Base-by-base conservation (phyloP, 2,329 filamentous ascomycete species). In the Bipolaris oryzae region DNA sequence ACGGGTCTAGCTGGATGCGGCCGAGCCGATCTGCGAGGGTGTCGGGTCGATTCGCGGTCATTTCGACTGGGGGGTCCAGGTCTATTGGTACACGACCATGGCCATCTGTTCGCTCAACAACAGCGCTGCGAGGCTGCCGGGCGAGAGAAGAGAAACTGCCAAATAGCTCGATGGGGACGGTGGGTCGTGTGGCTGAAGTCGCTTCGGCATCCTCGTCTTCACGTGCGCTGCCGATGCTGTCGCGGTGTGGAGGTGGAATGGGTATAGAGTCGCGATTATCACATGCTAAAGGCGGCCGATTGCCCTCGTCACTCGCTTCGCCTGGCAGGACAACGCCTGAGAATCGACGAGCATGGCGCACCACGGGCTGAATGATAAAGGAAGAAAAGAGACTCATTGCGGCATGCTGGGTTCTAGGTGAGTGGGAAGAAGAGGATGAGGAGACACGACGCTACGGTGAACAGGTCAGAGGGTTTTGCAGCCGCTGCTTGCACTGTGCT, bases 371-470 rank as follows among this genome's bases (percentile, higher is more conserved):
- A 60, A 77, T 70, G 62, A 78, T 68, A 53, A 77, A 76, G 13
- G 75, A 76, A 45, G 74, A 74, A 39, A 78, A 69, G 53, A 77
- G 61, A 65, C 70, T 78, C 76, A 78, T 77, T 53, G 63, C 64
- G 61, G 50, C 66, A 72, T 73, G 35, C 7, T 46, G 51, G 13
- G 41, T 52, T 28, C 25, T 31, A 54, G 25, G 25, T 18, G 3
- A 10, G 7, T 16, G 20, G 37, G 37, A 10, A 38, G 37, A 38
- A 48, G 33, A 31, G 34, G 41, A 15, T 20, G 48, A 41, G 31
- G 34, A 35, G 46, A 44, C 37, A 25, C 5, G 38, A 51, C 20
- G 53, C 41, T 31, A 31, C 31, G 43, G 21, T 34, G n/a, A 35
- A 39, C 25, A 23, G 25, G 42, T 23, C 44, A 11, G 23, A 44